Percentiles rank a stretch among this genome's conserved stretches.
phyloP scores from a whole-genome alignment of 305 asterid genomes.

The Rubia balearica region DNA sequence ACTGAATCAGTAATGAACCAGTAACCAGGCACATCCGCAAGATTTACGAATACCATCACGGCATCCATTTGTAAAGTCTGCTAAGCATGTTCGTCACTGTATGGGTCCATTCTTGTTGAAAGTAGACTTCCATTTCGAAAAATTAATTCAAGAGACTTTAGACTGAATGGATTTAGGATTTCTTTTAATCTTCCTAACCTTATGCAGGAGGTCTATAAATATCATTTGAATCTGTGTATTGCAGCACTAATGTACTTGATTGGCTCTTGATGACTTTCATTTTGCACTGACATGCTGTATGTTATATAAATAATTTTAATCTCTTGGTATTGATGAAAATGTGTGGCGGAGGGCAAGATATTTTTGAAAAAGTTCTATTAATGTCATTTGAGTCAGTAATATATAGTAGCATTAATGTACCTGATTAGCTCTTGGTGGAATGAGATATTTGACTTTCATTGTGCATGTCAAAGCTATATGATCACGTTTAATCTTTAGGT shows the following conservation, averaged over 20 bases:
- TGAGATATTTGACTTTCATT: conserved; percentile 14
- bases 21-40: neutral
- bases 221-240: neutral
- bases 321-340: conserved; percentile 63
- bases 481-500: conserved; percentile 54
- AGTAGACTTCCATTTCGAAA: neutral
- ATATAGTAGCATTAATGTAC: neutral
- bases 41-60: neutral
- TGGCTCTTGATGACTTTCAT: conserved; percentile 8
- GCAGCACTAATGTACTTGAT: neutral
- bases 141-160: neutral
- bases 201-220: neutral
- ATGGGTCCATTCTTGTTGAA: neutral
- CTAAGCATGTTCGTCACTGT: neutral
- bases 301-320: conserved; percentile 32
- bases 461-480: conserved; percentile 29
- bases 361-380: neutral
- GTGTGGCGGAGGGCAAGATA: conserved; percentile 77
- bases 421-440: conserved; percentile 1
- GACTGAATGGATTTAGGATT: neutral
- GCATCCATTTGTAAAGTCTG: neutral
- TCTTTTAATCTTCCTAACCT: neutral
- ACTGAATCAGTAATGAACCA: conserved; percentile 11
- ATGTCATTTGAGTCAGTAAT: neutral
- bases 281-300: conserved; percentile 32